These are phyloP conservation scores for Boletus subparvulus DNA, from an alignment of 768 basidiomycete genomes.

Conservation along the genomic window DNA sequence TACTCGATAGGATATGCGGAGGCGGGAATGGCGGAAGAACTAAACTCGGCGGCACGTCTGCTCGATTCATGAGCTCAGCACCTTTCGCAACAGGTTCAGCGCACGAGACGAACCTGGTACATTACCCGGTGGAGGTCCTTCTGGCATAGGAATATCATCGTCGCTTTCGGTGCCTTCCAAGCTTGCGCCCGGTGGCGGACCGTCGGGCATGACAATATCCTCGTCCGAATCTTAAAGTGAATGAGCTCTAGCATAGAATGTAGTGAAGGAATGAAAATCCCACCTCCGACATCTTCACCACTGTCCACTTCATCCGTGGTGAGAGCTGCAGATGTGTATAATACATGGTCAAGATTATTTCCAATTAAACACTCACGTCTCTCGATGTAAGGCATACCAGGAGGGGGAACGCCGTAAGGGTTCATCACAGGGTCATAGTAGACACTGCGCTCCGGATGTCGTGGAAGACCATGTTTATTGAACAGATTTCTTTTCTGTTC, in stretches of 20 bases:
- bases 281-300: constrained; percentile 57
- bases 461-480: constrained; percentile 79
- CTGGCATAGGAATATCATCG: constrained; percentile 89
- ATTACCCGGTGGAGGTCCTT: constrained; percentile 62
- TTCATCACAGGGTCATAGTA: constrained; percentile 95
- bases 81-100: neutral
- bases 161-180: constrained; percentile 50
- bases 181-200: constrained; percentile 49
- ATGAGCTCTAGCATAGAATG: neutral
- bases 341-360: neutral
- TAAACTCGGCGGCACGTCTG: constrained; percentile 1
- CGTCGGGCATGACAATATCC: constrained; percentile 65
- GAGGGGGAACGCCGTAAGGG: constrained; percentile 89
- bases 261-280: constrained; percentile 7
- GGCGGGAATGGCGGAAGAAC: constrained; percentile 22
- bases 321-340: constrained; percentile 44
- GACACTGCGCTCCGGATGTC: constrained; percentile 88
- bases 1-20: constrained; percentile 15
- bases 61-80: neutral
- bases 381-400: constrained; percentile 95
- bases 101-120: constrained; percentile 18
- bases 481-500: constrained; percentile 65
- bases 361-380: constrained; percentile 55
- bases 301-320: constrained; percentile 61
- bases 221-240: constrained; percentile 41